phyloP scores from a whole-genome alignment of 495 filamentous ascomycete species.

The Acidiella bohemica region DNA sequence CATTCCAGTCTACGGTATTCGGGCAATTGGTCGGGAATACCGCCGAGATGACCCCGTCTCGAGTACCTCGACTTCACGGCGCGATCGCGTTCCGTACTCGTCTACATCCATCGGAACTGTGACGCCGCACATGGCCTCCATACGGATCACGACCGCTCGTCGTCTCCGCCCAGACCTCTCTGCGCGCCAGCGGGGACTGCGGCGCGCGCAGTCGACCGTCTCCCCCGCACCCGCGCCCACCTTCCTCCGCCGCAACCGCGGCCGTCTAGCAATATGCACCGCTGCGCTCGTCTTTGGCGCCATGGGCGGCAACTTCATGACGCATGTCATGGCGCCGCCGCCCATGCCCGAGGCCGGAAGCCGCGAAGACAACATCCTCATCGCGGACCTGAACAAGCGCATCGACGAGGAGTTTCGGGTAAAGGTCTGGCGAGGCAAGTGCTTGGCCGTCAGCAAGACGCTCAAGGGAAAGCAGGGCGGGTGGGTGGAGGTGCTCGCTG shows the following conservation, averaged over 20 bases:
- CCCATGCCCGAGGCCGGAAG: slow-evolving; percentile 21
- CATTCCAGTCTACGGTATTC: too few species aligned
- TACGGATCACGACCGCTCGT: neutral
- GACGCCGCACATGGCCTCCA: too few species aligned
- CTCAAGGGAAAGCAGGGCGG: slow-evolving; percentile 19
- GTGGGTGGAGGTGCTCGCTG: slow-evolving; percentile 17
- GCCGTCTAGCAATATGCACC: neutral
- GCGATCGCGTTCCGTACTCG: too few species aligned
- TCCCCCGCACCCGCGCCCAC: neutral
- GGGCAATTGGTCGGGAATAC: too few species aligned
- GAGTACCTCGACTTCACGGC: too few species aligned
- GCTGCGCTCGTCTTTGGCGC: slow-evolving; percentile 10
- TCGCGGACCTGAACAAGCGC: slow-evolving; percentile 19
- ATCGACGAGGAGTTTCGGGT: slow-evolving; percentile 26
- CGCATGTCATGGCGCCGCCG: slow-evolving; percentile 18
- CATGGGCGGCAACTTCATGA: slow-evolving; percentile 8
- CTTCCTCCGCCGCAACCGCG: slow-evolving; percentile 6
- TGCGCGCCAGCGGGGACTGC: slow-evolving; percentile 11
- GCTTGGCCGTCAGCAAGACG: slow-evolving; percentile 10
- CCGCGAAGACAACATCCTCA: slow-evolving; percentile 20
- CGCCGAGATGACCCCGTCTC: too few species aligned
- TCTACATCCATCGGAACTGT: too few species aligned
- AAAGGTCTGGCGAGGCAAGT: slow-evolving; percentile 21
- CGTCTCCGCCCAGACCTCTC: slow-evolving; percentile 8
- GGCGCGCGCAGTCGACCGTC: slow-evolving; percentile 8